phyloP scores from a whole-genome alignment of 1,284 basidiomycete genomes.

The Pseudozyma pruni region DNA sequence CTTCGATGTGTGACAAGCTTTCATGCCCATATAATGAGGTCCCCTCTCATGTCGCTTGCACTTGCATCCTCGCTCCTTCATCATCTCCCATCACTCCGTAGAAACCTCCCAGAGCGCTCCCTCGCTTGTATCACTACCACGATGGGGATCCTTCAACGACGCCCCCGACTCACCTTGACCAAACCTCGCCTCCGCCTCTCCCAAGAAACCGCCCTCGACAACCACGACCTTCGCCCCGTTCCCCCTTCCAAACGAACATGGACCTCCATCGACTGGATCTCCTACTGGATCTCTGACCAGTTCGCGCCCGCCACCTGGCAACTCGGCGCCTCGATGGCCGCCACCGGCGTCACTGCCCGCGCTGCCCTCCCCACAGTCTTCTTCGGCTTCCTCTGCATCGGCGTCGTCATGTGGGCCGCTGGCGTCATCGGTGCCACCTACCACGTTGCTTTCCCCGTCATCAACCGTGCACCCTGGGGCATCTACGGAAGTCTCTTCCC shows the following conservation, averaged over 20 bases:
- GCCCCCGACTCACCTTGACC: background rate
- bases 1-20: too few relatives aligned
- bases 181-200: conserved; percentile 13
- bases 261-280: conserved; percentile 24
- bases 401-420: conserved; percentile 33
- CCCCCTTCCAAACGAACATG: conserved; percentile 18
- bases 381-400: conserved; percentile 25
- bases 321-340: conserved; percentile 31
- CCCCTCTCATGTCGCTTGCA: too few relatives aligned
- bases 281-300: conserved; percentile 39
- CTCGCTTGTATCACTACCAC: background rate
- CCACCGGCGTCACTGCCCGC: conserved; percentile 24
- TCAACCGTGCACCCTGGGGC: conserved; percentile 33
- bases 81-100: too few relatives aligned
- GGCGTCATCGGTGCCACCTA: conserved; percentile 30
- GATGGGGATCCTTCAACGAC: conserved; percentile 6
- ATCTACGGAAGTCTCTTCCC: conserved; percentile 24
- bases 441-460: conserved; percentile 40
- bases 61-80: too few relatives aligned
- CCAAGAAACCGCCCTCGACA: conserved; percentile 34
- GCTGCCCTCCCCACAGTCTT: conserved; percentile 27
- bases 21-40: too few relatives aligned
- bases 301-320: conserved; percentile 37
- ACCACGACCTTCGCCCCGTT: conserved; percentile 23
- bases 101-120: too few relatives aligned